A percentile compares a stretch with the other conserved stretches of the same genome.
These are phyloP conservation scores for Anthracocystis walkeri DNA, from an alignment of 1,284 basidiomycete species.

Conservation along the genomic window DNA sequence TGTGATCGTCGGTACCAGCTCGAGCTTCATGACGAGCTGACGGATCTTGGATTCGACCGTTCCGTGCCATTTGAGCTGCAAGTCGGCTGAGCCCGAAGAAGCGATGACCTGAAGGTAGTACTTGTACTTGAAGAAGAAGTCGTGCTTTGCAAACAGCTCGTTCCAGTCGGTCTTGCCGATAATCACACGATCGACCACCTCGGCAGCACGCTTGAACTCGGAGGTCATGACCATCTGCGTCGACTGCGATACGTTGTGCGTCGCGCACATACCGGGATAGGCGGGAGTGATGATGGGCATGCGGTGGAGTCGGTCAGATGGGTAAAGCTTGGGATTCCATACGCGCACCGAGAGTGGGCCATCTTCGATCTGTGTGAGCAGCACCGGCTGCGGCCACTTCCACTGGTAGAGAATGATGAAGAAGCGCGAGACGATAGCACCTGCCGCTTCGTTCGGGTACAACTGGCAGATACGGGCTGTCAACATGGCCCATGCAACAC, in stretches of 20 bases:
- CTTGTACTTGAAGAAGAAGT: slow-evolving; percentile 96
- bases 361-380: slow-evolving; percentile 91
- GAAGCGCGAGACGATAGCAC: slow-evolving; percentile 94
- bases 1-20: slow-evolving; percentile 89
- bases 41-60: slow-evolving; percentile 97
- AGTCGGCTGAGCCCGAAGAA: slow-evolving; percentile 80
- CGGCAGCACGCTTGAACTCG: slow-evolving; percentile 93
- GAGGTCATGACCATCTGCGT: slow-evolving; percentile 97
- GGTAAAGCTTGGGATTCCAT: slow-evolving; percentile 99
- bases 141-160: slow-evolving; percentile 85
- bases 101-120: slow-evolving; percentile 99
- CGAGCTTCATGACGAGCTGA: slow-evolving; percentile 96
- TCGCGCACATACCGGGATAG: slow-evolving; percentile 99
- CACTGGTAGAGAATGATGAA: slow-evolving; percentile 98
- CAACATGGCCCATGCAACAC: slow-evolving; percentile 98
- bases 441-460: slow-evolving; percentile 93
- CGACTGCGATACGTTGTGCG: slow-evolving; percentile 95
- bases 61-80: slow-evolving; percentile 95
- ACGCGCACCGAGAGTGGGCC: slow-evolving; percentile 92
- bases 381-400: slow-evolving; percentile 97
- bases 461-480: slow-evolving; percentile 98
- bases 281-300: slow-evolving; percentile 99
- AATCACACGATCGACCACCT: slow-evolving; percentile 92
- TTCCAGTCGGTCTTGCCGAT: slow-evolving; percentile 84
- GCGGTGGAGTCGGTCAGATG: slow-evolving; percentile 89